Evolutionary conservation across 1,284 basidiomycete genomes (phyloP).

Genomic region (Veloboletus limbatus): DNA sequence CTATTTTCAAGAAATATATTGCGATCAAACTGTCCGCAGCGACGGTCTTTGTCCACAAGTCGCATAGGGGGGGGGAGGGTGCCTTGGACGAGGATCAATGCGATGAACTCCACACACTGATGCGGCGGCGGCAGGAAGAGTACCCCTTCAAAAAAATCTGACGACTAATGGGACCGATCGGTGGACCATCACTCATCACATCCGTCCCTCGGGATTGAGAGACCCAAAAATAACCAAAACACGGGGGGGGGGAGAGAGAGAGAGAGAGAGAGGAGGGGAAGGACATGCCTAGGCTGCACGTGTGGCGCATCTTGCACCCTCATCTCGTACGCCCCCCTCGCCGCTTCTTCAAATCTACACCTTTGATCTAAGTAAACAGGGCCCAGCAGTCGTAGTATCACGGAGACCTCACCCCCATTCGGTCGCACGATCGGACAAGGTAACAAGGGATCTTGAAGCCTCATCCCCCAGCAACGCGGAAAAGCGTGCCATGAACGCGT

Average conservation of each 20-base stretch:
- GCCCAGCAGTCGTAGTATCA: conserved; percentile 11
- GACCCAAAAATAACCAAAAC: background rate
- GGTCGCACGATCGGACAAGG: conserved; percentile 22
- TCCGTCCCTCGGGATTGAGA: background rate
- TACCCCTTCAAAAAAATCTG: too few species aligned
- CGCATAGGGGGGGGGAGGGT: background rate
- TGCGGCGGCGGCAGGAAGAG: too few species aligned
- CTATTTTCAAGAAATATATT: too few species aligned
- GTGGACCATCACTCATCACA: too few species aligned
- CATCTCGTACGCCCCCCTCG: conserved; percentile 10
- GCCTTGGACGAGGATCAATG: conserved; percentile 10
- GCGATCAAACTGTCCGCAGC: conserved; percentile 18
- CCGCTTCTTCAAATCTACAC: background rate
- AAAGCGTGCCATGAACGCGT: conserved; percentile 25
- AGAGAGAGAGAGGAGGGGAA: background rate
- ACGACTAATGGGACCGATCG: conserved; percentile 17
- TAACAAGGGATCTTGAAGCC: too few species aligned
- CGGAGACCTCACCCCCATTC: conserved; percentile 19
- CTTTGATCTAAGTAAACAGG: too few species aligned
- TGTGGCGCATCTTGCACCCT: conserved; percentile 6
- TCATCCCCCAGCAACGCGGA: conserved; percentile 16
- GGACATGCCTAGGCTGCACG: background rate
- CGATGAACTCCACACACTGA: conserved; percentile 2
- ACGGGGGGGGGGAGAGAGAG: too few species aligned
- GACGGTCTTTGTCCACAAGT: background rate